phyloP scores from a whole-genome alignment of 164 flowering plant species.

The Brasenia schreberi region DNA sequence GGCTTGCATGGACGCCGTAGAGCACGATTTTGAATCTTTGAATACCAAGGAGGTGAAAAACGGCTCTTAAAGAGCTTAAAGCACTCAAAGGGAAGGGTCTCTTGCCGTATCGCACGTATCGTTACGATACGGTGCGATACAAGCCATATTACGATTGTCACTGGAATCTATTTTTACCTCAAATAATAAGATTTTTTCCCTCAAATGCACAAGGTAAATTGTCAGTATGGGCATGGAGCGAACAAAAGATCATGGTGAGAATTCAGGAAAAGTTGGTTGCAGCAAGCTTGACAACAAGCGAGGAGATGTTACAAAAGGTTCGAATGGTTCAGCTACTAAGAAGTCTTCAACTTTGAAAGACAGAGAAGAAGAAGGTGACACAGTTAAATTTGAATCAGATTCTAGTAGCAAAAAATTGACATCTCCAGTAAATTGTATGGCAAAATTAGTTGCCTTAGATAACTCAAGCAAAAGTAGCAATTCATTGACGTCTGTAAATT shows the following conservation, averaged over 20 bases:
- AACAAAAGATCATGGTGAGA: neutral
- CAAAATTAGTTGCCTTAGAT: slow-evolving; percentile 8
- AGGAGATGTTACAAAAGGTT: neutral
- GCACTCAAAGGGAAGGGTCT: too few species aligned
- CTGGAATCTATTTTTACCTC: too few species aligned
- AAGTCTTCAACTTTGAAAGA: neutral
- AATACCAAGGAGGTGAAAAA: too few species aligned
- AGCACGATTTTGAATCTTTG: too few species aligned
- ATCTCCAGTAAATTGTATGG: slow-evolving; percentile 16
- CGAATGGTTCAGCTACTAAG: neutral
- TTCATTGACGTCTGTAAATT: neutral
- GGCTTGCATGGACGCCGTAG: too few species aligned
- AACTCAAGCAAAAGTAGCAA: neutral
- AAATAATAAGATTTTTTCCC: too few species aligned
- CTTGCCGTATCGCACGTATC: too few species aligned
- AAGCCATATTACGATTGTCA: too few species aligned
- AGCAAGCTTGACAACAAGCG: neutral
- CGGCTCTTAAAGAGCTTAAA: too few species aligned
- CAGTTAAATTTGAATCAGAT: neutral
- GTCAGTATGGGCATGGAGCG: neutral
- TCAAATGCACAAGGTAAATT: too few species aligned
- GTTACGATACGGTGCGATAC: too few species aligned
- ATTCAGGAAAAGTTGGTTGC: neutral
- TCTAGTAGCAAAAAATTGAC: slow-evolving; percentile 16
- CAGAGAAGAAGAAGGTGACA: neutral